Conservation (phyloP, 805 yeast species). For the Wickerhamiella azymoides region DNA sequence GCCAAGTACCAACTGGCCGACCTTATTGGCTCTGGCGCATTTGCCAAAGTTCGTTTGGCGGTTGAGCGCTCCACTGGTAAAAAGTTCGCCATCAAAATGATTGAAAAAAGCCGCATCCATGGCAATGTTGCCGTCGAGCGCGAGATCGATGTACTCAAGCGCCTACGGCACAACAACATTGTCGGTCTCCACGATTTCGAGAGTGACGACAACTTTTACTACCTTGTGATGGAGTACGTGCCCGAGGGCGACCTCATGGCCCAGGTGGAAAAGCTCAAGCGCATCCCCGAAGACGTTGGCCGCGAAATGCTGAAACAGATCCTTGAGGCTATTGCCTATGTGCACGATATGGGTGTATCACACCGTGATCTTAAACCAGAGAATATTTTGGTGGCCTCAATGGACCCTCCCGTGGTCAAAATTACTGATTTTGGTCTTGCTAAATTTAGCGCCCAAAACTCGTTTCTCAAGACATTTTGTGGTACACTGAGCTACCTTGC, state of each 20-base stretch:
- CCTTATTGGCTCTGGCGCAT: slow-evolving; percentile 94
- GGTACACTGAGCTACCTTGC: slow-evolving; percentile 96
- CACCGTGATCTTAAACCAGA: slow-evolving; percentile 96
- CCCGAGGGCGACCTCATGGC: slow-evolving; percentile 98
- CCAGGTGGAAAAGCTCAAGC: slow-evolving; percentile 80
- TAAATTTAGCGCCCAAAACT: slow-evolving; percentile 68
- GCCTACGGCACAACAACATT: slow-evolving; percentile 71
- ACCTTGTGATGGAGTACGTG: slow-evolving; percentile 88
- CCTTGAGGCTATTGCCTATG: slow-evolving; percentile 68
- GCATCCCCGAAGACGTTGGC: slow-evolving; percentile 77
- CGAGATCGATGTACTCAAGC: slow-evolving; percentile 53
- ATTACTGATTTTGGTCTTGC: slow-evolving; percentile 96
- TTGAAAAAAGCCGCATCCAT: slow-evolving; percentile 62
- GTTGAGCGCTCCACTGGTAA: slow-evolving; percentile 75
- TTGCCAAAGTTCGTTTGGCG: slow-evolving; percentile 88
- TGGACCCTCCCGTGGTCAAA: slow-evolving; percentile 82
- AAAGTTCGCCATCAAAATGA: slow-evolving; percentile 82
- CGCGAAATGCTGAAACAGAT: slow-evolving; percentile 78
- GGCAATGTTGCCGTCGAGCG: slow-evolving; percentile 72
- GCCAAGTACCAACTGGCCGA: slow-evolving; percentile 70
- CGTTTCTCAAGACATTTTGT: slow-evolving; percentile 90
- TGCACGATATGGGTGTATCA: slow-evolving; percentile 81
- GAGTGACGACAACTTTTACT: slow-evolving; percentile 69
- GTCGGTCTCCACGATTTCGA: slow-evolving; percentile 72
- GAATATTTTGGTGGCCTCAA: slow-evolving; percentile 77